Evolutionary conservation across 169 alveolate species (phyloP).

Genomic region (Perkinsus chesapeaki): DNA sequence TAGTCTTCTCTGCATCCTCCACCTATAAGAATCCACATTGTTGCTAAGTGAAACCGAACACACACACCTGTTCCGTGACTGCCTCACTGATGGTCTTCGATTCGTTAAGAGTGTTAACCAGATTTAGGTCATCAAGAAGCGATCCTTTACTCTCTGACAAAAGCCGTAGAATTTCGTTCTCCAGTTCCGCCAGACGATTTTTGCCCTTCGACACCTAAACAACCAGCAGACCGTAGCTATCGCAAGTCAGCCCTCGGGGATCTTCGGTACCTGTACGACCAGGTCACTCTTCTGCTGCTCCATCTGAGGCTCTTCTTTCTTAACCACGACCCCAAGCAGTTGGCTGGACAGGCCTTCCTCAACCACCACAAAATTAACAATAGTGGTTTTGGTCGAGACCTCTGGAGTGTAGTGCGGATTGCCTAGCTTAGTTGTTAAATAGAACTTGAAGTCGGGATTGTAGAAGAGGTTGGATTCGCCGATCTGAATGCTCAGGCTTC

Average conservation of each 20-base stretch:
- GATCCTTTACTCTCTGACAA: conserved; percentile 78
- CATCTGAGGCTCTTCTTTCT: conserved; percentile 75
- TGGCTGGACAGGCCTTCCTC: conserved; percentile 79
- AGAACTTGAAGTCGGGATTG: conserved; percentile 73
- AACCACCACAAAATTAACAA: conserved; percentile 84
- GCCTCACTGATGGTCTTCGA: conserved; percentile 49
- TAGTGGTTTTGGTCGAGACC: conserved; percentile 75
- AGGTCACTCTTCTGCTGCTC: conserved; percentile 78
- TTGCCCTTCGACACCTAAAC: conserved; percentile 78
- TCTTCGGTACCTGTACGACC: conserved; percentile 44
- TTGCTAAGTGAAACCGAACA: not conserved
- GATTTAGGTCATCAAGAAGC: conserved; percentile 78
- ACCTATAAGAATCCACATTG: not conserved
- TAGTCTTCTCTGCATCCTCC: conserved; percentile 38
- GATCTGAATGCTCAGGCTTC: conserved; percentile 53
- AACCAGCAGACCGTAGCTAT: conserved; percentile 61
- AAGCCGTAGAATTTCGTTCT: conserved; percentile 78
- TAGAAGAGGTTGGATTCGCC: conserved; percentile 78
- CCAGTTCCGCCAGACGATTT: conserved; percentile 73
- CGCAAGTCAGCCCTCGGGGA: not conserved
- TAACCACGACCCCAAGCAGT: conserved; percentile 75
- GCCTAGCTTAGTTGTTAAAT: conserved; percentile 83
- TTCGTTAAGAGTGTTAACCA: conserved; percentile 78
- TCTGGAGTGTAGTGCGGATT: conserved; percentile 93
- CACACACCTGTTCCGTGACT: conserved; percentile 23